Evolutionary conservation across 495 filamentous ascomycete species (phyloP), one percentile per base, ranked within the genome.

Genomic region (Mytilinidion resinicola): DNA sequence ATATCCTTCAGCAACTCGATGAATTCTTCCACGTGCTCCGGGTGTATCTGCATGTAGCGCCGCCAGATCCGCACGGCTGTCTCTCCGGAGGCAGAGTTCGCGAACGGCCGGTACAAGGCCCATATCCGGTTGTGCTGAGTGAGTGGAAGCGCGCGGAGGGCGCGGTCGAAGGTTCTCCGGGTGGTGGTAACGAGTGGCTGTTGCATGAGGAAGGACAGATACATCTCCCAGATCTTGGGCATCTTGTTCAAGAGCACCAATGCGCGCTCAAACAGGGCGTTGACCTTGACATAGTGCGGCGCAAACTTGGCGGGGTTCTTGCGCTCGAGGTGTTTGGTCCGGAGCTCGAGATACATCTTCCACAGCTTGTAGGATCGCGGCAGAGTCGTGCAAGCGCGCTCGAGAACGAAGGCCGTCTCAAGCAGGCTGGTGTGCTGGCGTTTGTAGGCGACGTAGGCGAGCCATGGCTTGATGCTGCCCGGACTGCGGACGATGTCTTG

Each of bases 181-280:
- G 91, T 96, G 63, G 85, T 81, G n/a, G 91, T 96, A 44, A 97
- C 84, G 39, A 96, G 77, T 8, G 95, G 95, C 67, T 97, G 95
- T 63, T 89, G 82, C 66, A 92, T 82, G 62, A 97, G 75, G 69
- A 97, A 97, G 38, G 82, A 82, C 43, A 99, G 83, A 69, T 96
- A 99, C 87, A 96, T 90, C 73, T 96, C 90, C 95, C 95, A 99
- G 67, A 97, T 93, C 59, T 83, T 80, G 47, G 95, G 95, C 95
- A 99, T 99, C 74, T 99, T 99, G 76, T 97, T 96, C 62, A 99
- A 81, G 9, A 99, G 79, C 59, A 97, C 88, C 37, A 99, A 76
- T 9, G 95, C 91, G 62, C 90, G 83, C 73, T 99, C 95, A 66
- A 96, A 99, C 33, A 96, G 82, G 47, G 90, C 81, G 70, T 99